Evolutionary conservation across 2,329 filamentous ascomycete species (phyloP), one percentile per base, ranked within the genome.

Genomic region (Penicillium sp.): DNA sequence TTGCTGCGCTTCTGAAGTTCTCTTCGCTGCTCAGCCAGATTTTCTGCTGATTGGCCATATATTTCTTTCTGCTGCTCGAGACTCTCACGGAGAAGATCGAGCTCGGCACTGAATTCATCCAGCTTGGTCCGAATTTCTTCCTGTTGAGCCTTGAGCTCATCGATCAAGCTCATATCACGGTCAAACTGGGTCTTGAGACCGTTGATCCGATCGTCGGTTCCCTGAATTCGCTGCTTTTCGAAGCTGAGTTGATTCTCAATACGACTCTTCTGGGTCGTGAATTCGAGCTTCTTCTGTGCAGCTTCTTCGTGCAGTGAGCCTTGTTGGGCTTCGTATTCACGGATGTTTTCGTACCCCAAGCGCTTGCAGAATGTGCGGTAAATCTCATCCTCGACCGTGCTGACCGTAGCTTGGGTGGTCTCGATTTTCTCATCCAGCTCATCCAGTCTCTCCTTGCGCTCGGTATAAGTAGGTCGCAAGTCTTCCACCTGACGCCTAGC

Each of bases 301-400:
- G 87, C 86, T 62, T 97, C 88, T 63, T 95, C 87, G 65, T 97
- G 90, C 33, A 94, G 73, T 28, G 86, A 89, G 33, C 93, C 91
- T 67, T 97, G 93, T 53, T 94, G 90, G 17, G 85, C 85, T 62
- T 97, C 89, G 58, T 97, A 98, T 42, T 88, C 86, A 43, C 91
- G 86, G 50, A 98, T 94, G 57, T 94, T 84, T 42, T 80, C 76
- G 63, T 95, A 97, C 1, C 90, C 88, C 14, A 96, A 80, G 39
- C 86, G 81, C 54, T 81, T 79, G 70, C 93, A 98, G 70, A 98
- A 98, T 27, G 76, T 75, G 15, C 76, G 76, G 64, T 96, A 98
- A 19, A 98, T 77, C 54, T 89, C 79, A 61, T 98, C 93, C 61
- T 96, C 89, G 13, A 95, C 86, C 39, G 80, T 77, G 29, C 84